These are phyloP conservation scores for Diaporthe sp. DNA, from an alignment of 2,329 filamentous ascomycete genomes.

Conservation along the genomic window DNA sequence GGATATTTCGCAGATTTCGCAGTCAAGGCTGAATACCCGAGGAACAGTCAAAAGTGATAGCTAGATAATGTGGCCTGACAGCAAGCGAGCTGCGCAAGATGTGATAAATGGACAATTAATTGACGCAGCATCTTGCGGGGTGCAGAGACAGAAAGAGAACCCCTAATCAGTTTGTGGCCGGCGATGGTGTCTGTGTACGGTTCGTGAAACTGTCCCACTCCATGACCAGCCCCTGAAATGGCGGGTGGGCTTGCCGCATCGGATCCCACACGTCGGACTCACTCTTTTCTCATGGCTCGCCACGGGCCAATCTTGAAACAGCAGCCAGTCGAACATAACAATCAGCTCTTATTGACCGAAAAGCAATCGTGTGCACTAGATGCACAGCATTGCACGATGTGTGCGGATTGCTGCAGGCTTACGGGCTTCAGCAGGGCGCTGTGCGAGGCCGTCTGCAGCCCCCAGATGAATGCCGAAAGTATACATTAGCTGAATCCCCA, in stretches of 20 bases:
- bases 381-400: conserved; percentile 3
- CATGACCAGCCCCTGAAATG: conserved; percentile 16
- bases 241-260: conserved; percentile 25
- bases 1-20: not conserved
- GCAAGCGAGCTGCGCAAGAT: not conserved
- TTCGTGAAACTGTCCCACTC: conserved; percentile 29
- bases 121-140: not conserved
- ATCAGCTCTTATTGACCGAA: not conserved
- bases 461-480: conserved; percentile 5
- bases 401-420: not conserved
- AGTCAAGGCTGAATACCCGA: not conserved
- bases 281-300: not conserved
- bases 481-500: not conserved
- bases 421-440: not conserved
- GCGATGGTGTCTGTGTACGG: conserved; percentile 26
- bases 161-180: conserved; percentile 9
- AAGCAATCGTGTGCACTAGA: not conserved
- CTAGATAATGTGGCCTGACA: not conserved
- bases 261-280: not conserved
- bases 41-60: not conserved
- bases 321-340: not conserved
- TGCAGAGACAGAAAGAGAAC: not conserved
- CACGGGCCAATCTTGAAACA: not conserved
- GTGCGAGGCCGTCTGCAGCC: conserved; percentile 13
- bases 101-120: not conserved